Conservation (phyloP, 768 basidiomycete genomes). For the Leucocoprinus sp. region DNA sequence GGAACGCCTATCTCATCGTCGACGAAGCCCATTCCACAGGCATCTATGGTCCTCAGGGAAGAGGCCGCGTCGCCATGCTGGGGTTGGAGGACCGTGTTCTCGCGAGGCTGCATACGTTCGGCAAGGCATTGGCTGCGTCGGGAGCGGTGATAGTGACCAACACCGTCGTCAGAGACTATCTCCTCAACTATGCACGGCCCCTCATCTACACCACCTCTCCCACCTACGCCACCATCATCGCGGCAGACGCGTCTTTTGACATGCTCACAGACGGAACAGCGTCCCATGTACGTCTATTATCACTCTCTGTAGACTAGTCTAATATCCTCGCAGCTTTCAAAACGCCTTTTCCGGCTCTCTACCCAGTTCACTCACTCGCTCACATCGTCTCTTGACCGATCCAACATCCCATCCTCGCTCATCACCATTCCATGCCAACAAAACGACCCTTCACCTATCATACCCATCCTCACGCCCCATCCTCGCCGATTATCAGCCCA, state of each 20-base stretch:
- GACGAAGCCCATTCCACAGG: slow-evolving; percentile 96
- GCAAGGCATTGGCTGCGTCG: slow-evolving; percentile 79
- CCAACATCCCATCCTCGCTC: slow-evolving; percentile 25
- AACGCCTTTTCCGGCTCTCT: slow-evolving; percentile 37
- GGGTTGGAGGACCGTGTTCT: slow-evolving; percentile 67
- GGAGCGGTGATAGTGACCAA: slow-evolving; percentile 80
- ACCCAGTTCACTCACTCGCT: slow-evolving; percentile 29
- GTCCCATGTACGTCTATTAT: slow-evolving; percentile 35
- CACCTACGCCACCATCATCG: slow-evolving; percentile 66
- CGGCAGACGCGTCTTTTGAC: slow-evolving; percentile 73
- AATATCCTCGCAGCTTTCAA: slow-evolving; percentile 20
- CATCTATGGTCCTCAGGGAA: slow-evolving; percentile 71
- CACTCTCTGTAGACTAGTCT: neutral
- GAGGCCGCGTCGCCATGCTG: slow-evolving; percentile 63
- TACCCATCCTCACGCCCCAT: slow-evolving; percentile 72
- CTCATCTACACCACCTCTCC: slow-evolving; percentile 89
- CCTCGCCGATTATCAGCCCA: slow-evolving; percentile 71
- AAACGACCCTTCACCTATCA: slow-evolving; percentile 57
- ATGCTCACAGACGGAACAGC: slow-evolving; percentile 63
- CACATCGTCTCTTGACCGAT: slow-evolving; percentile 20
- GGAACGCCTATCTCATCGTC: slow-evolving; percentile 68
- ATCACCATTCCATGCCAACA: slow-evolving; percentile 24
- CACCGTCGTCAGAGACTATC: slow-evolving; percentile 66
- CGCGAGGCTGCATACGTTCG: slow-evolving; percentile 84
- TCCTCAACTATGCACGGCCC: slow-evolving; percentile 87